Base-by-base conservation (phyloP, 2,329 filamentous ascomycete species). In the Pseudogymnoascus pannorum region DNA sequence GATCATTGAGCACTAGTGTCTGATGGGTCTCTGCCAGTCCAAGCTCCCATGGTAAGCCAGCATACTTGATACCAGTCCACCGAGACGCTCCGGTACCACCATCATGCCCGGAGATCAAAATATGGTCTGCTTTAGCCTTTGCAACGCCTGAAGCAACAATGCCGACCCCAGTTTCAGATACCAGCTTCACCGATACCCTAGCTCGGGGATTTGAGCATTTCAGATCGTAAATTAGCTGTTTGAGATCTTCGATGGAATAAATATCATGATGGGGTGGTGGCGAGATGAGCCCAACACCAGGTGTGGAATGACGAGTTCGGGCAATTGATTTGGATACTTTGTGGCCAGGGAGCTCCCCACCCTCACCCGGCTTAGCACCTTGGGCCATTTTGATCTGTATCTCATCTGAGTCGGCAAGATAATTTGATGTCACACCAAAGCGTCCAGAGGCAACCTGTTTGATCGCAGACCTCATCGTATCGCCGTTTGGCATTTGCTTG, bases 321-420 rank as follows among this genome's bases (percentile, higher is more conserved):
- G 91, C 93, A 75, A 97, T 97, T 5, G 91, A 90, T 71, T 90
- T 90, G 64, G 92, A 94, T 26, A 97, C 93, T 79, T 97, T 97
- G 81, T 97, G 92, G 40, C 93, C 93, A 58, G 93, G 93, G 72
- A 97, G 85, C 76, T 97, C 93, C 83, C 93, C 93, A 79, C 93
- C 93, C 76, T 97, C 93, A 76, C 93, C 93, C 61, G 93, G 93
- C 83, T 97, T 97, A 65, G 93, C 93, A 74, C 93, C 93, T 77
- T 97, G 93, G 8, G 93, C 93, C 93, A 97, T 97, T 84, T 97
- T 97, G 78, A 97, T 97, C 76, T 97, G 93, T 51, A 97, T 81
- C 77, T 97, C 92, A 71, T 97, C 93, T 16, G 93, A 91, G 74
- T 97, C 93, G 58, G 92, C 91, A 14, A 97, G 85, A 73, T 97